These are phyloP conservation scores for Alternaria sp. DNA, from an alignment of 2,329 filamentous ascomycete species.

Conservation along the genomic window DNA sequence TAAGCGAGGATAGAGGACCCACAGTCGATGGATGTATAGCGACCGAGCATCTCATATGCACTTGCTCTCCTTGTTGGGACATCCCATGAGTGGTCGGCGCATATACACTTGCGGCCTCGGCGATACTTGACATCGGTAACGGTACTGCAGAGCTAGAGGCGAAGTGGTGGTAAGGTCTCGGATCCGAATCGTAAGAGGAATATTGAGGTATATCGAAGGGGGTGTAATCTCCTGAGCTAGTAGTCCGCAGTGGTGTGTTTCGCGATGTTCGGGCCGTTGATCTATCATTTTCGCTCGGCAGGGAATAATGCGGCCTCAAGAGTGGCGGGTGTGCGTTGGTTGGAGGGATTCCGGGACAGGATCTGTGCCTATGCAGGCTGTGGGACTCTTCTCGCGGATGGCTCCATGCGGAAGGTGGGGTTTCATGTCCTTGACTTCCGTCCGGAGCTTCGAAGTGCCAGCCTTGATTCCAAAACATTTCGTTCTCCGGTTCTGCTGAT, in stretches of 20 bases:
- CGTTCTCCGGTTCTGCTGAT: neutral
- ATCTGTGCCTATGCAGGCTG: slow-evolving; percentile 22
- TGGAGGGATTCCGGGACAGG: slow-evolving; percentile 31
- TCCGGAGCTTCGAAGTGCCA: neutral
- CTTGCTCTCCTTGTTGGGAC: neutral
- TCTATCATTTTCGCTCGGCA: slow-evolving; percentile 4
- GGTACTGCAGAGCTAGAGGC: neutral
- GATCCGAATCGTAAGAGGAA: neutral
- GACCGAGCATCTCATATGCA: neutral
- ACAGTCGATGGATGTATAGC: neutral
- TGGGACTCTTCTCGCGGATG: neutral
- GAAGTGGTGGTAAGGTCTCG: neutral
- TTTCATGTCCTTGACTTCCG: neutral
- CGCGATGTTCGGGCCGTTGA: neutral
- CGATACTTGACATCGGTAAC: neutral
- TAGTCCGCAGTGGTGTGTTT: neutral
- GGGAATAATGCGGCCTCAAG: slow-evolving; percentile 22
- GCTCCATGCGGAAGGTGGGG: neutral
- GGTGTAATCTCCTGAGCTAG: neutral
- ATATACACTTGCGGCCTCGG: neutral
- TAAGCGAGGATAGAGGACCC: neutral
- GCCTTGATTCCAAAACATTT: neutral
- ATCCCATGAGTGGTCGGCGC: neutral
- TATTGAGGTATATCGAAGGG: neutral
- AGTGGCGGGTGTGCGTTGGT: slow-evolving; percentile 9